phyloP scores from a whole-genome alignment of 768 basidiomycete genomes.

The Lactarius akahatsu region DNA sequence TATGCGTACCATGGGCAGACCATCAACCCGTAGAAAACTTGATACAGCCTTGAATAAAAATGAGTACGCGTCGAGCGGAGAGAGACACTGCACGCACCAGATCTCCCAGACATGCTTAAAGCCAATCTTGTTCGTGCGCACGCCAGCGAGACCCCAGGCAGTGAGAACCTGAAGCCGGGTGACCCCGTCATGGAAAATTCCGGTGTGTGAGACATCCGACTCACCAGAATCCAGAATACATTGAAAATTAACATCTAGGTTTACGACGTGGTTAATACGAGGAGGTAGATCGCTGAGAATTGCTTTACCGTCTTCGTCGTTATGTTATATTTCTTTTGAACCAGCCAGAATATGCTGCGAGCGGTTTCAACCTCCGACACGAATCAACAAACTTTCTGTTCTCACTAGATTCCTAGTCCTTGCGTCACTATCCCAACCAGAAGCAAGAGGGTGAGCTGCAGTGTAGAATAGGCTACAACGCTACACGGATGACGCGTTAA shows the following conservation, averaged over 20 bases:
- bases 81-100: conserved; percentile 44
- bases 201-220: conserved; percentile 22
- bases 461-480: conserved; percentile 68
- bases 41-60: conserved; percentile 52
- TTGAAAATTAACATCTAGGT: conserved; percentile 68
- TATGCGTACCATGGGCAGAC: conserved; percentile 82
- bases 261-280: background rate
- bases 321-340: conserved; percentile 63
- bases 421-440: conserved; percentile 67
- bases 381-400: conserved; percentile 5
- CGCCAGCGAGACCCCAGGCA: conserved; percentile 75
- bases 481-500: conserved; percentile 36
- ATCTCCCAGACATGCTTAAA: conserved; percentile 86
- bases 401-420: conserved; percentile 67
- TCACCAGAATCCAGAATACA: conserved; percentile 67
- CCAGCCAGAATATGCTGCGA: conserved; percentile 60
- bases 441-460: conserved; percentile 64
- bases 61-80: background rate
- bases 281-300: background rate
- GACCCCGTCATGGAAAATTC: background rate
- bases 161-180: conserved; percentile 50
- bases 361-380: background rate
- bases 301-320: conserved; percentile 59
- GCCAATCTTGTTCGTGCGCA: conserved; percentile 69
- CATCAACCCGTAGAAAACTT: conserved; percentile 68